Base-by-base conservation (phyloP, 805 yeast genomes). In the Starmerella floris region DNA sequence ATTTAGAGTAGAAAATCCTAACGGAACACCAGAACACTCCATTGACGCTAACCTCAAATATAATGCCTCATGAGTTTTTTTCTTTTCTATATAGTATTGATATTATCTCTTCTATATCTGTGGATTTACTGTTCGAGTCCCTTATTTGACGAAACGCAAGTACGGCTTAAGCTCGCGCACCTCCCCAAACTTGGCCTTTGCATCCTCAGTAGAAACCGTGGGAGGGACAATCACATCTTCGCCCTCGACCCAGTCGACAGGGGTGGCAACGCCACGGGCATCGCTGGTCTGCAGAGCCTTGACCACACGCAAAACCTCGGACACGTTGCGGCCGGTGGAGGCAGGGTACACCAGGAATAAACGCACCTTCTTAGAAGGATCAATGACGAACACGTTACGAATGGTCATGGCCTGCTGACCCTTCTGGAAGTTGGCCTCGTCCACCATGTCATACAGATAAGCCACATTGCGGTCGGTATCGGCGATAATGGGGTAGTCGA, bases 181-280 rank as follows among this genome's bases (percentile, higher is more conserved):
- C 51, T 78, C 76, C 52, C 94, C 94, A 66, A 82, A 85, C 67
- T 83, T 82, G 56, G 74, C 73, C 68, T 76, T 72, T 33, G 84
- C 87, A 41, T 70, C 84, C 58, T 73, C 88, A 61, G 83, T 80
- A 44, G 79, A 70, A 43, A 87, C 82, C 37, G 79, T 64, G 52
- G 94, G 93, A 59, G 93, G 95, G 50, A 87, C 81, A 61, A 85
- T 85, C 44, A 87, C 95, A 61, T 85, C 95, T 56, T 83, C 74
- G 53, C 95, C 95, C 42, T 72, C 77, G 45, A 69, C 71, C 96
- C 96, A 85, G 74, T 87, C 76, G 60, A 83, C 81, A 47, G 95
- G 95, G 35, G 95, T 85, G 48, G 83, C 91, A 52, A 85, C 73
- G 58, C 88, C 83, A 65, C 74, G 68, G 60, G 73, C 70, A 65